phyloP scores from a whole-genome alignment of 495 filamentous ascomycete species.

The Clavariopsis aquatica region DNA sequence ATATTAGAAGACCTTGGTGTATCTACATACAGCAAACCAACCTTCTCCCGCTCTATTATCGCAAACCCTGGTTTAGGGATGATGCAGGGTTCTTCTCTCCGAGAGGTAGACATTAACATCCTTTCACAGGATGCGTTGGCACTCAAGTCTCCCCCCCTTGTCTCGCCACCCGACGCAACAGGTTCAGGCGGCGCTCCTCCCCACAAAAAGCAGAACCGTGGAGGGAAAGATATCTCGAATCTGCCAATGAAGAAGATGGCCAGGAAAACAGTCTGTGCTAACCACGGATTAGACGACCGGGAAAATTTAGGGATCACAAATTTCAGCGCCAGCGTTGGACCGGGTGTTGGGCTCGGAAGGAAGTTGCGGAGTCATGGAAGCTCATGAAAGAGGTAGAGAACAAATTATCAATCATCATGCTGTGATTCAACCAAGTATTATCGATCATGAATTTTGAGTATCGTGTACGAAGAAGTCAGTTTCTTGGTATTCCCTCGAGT shows the following conservation, averaged over 20 bases:
- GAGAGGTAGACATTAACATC: conserved; percentile 47
- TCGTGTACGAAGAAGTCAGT: neutral
- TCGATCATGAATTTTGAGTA: too few relatives aligned
- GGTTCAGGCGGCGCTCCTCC: conserved; percentile 28
- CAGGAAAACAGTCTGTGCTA: conserved; percentile 41
- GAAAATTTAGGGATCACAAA: conserved; percentile 39
- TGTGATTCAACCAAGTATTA: too few relatives aligned
- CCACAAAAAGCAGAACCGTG: conserved; percentile 40
- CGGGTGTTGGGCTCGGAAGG: conserved; percentile 31
- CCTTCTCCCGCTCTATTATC: conserved; percentile 23
- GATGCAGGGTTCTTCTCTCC: conserved; percentile 31
- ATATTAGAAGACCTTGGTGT: conserved; percentile 10
- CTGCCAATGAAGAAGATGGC: conserved; percentile 43
- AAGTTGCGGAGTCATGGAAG: conserved; percentile 42
- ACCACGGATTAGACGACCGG: conserved; percentile 24
- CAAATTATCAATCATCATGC: too few relatives aligned
- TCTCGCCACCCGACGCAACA: conserved; percentile 17
- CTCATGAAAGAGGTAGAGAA: neutral
- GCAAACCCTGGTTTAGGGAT: conserved; percentile 21
- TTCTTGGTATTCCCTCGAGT: neutral
- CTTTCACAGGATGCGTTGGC: conserved; percentile 31
- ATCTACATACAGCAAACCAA: conserved; percentile 6
- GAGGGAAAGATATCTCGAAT: conserved; percentile 31
- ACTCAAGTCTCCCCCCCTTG: conserved; percentile 21
- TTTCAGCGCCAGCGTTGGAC: conserved; percentile 35